Base-by-base conservation (phyloP, 441 rosid genomes). In the Populus trichocarpa region DNA sequence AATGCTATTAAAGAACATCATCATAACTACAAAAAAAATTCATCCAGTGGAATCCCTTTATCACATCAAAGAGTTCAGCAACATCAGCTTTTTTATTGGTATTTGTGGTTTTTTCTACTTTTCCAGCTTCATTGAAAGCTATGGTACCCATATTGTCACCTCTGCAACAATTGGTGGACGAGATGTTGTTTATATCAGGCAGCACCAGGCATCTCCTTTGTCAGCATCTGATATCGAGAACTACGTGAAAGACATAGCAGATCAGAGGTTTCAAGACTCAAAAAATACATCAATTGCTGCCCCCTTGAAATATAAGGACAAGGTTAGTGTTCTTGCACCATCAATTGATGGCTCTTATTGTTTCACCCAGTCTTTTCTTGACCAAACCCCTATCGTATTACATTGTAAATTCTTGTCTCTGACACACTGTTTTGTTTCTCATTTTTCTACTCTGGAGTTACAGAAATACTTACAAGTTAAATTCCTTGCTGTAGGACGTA, bases 151-250 rank as follows among this genome's bases (percentile, higher is more conserved):
- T 83, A 82, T 90, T 71, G 87, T 92, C 69, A 87, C 93, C 67
- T 92, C 94, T 33, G 88, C 86, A 69, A 86, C 93, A 33, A 84
- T 92, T 74, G 96, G 96, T 70, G 94, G 96, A 73, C 87, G 89
- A 79, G 96, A 92, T 86, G 88, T 87, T 71, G 86, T 89, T 73
- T 90, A 89, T 67, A 82, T 92, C 75, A 86, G 88, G 85, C 94
- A 92, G 63, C 96, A 90, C 77, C 89, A 83, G 38, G 85, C 90
- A 28, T 92, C 96, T 3, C 87, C 92, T 65, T 85, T 90, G 77
- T 84, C 88, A 65, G 80, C 64, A 14, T 46, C 71, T 46, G 94
- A 90, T 69, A 82, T 90, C 38, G 89, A 92, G 79, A 84, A 77
- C 84, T 92, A 90, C 78, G 89, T 88, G 38, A 86, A 80, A 68